Base-by-base conservation (phyloP, 768 basidiomycete genomes). In the Trametopsis cervina region DNA sequence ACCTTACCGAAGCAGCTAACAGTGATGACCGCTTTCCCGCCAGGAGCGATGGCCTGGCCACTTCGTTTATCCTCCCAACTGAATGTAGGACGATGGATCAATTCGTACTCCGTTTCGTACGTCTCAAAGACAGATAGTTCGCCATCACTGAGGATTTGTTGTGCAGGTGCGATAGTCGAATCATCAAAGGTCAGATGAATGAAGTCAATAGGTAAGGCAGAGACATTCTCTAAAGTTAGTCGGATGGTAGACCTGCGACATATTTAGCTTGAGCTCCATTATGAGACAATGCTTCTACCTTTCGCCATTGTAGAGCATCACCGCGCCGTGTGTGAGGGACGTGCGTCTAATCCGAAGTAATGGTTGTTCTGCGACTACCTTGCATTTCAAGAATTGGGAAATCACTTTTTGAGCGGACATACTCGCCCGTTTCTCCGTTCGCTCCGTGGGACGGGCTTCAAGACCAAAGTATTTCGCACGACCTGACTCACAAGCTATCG, bases 251-350 rank as follows among this genome's bases (percentile, higher is more conserved):
- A 88, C 61, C 95, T 97, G 55, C 47, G 59, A 44, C 47, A 42
- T 33, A 24, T 41, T 21, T 3, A 9, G 15, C 43, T 24, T 35
- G 20, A 43, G 4, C 13, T n/a, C 10, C 18, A 25, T 22, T 13
- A 53, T 29, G 18, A 53, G 21, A 20, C 22, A 47, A 27, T 9
- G 13, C 4, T 4, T 68, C 81, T 53, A 92, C 94, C 69, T 82
- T 70, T 99, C 96, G 26, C 96, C 96, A 41, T 95, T 80, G 60
- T 95, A 97, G 43, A 98, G 70, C 90, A 96, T 95, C 21, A 97
- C 69, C 0, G 94, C 91, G 1, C 91, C 92, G 56, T 96, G 92
- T 1, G 88, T 94, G 18, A 96, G 68, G n/a, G 89, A 90, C 13
- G 85, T 89, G 60, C 89, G 73, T 47, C 89, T 76, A 62, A 99